Conservation (phyloP, 306 rosid genomes). For the Astragalus membranaceus region DNA sequence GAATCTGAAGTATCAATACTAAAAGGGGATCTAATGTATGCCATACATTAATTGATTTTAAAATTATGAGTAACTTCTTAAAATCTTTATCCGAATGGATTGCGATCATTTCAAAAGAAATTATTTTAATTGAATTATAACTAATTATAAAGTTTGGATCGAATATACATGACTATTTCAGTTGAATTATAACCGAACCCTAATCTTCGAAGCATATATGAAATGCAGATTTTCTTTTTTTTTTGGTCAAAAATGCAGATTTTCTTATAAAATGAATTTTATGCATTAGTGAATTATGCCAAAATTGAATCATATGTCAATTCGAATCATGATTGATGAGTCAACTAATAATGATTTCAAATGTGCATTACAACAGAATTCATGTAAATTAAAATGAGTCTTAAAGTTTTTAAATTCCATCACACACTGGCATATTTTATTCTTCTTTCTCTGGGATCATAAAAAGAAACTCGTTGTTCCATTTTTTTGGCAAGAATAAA, state of each 20-base stretch:
- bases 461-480: background rate
- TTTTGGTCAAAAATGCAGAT: background rate
- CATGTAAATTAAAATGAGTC: background rate
- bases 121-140: background rate
- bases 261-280: background rate
- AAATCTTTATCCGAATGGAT: background rate
- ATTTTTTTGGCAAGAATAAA: background rate
- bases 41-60: conserved; percentile 5
- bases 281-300: background rate
- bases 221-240: conserved; percentile 2
- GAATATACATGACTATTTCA: background rate
- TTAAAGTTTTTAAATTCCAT: background rate
- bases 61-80: background rate
- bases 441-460: background rate
- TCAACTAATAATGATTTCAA: background rate
- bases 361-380: background rate
- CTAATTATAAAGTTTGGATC: background rate
- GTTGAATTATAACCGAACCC: background rate
- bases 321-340: background rate
- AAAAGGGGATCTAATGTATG: background rate
- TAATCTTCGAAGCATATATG: background rate
- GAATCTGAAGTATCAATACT: conserved; percentile 16
- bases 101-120: background rate
- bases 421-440: background rate
- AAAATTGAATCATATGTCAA: background rate